Conservation (phyloP, 441 rosid species). For the Corymbia citriodora region DNA sequence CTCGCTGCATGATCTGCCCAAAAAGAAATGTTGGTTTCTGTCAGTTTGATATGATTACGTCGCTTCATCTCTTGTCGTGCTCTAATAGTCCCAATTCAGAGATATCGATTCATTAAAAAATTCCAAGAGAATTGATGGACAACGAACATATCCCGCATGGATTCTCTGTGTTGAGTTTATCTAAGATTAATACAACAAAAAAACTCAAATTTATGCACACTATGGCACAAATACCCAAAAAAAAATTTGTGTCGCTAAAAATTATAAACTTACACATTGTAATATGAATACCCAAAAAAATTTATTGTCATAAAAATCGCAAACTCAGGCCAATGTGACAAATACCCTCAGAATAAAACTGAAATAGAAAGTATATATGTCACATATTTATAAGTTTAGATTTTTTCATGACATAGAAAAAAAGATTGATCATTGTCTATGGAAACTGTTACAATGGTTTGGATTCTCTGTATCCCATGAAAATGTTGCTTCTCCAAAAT, state of each 20-base stretch:
- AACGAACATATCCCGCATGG: not conserved
- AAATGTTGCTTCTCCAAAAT: not conserved
- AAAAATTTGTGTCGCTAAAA: too few species aligned
- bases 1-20: not conserved
- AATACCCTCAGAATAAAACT: rapidly evolving
- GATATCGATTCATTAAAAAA: not conserved
- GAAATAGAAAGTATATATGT: too few species aligned
- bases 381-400: too few species aligned
- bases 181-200: too few species aligned
- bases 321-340: not conserved
- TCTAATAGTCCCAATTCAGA: not conserved
- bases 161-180: too few species aligned
- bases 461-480: not conserved
- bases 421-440: not conserved
- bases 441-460: too few species aligned
- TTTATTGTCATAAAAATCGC: not conserved
- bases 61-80: not conserved
- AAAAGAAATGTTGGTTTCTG: not conserved
- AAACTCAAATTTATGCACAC: not conserved
- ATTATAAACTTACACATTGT: too few species aligned
- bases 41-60: not conserved
- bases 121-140: not conserved
- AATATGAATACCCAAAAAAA: too few species aligned
- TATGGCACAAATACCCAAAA: too few species aligned
- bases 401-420: not conserved